Base-by-base conservation (phyloP, 176 grass and related monocot species). In the Hyparrhenia diplandra region DNA sequence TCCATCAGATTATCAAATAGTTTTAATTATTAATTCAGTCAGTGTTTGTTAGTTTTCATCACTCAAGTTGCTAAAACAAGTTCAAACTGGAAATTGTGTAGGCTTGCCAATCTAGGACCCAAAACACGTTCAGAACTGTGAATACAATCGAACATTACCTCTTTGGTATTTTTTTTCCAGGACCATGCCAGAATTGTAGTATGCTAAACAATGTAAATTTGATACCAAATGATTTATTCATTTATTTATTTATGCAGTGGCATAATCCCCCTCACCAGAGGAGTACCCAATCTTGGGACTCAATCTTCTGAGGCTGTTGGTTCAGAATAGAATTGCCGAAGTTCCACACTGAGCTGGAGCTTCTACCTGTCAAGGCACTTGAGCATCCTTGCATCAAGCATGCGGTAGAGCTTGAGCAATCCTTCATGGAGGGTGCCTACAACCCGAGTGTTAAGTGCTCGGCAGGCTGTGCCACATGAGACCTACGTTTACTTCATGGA, bases 291-390 rank as follows among this genome's bases (percentile, higher is more conserved):
- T 95, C 67, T 88, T 92, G 80, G 93, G 93, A 10, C 88, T 86
- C 28, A 95, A 88, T 84, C 93, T 95, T 86, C 83, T 92, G 80
- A 87, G 88, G 73, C 76, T 99, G 31, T 52, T 99, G 31, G 96
- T 99, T 45, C 96, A 99, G 88, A 99, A 99, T 75, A 95, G 96
- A 90, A 99, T 99, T 69, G 96, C 96, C 3, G 96, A n/a, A 99
- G 70, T 95, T 99, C 57, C 96, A 99, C 77, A 95, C 91, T 2
- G 96, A 99, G 80, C 73, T 95, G 49, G 96, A 99, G 76, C 91
- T 99, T 82, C 80, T 99, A 37, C 88, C 80, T 1, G 57, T 86
- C 16, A 95, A 75, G 54, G 88, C 96, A 28, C 80, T 88, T 18
- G 88, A 95, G 47, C 85, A 95, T 84, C 67, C 80, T 62, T 95